A percentile compares a stretch with the other conserved stretches of the same genome.
phyloP scores from a whole-genome alignment of 2,329 filamentous ascomycete species.

The Plenodomus tracheiphilus region DNA sequence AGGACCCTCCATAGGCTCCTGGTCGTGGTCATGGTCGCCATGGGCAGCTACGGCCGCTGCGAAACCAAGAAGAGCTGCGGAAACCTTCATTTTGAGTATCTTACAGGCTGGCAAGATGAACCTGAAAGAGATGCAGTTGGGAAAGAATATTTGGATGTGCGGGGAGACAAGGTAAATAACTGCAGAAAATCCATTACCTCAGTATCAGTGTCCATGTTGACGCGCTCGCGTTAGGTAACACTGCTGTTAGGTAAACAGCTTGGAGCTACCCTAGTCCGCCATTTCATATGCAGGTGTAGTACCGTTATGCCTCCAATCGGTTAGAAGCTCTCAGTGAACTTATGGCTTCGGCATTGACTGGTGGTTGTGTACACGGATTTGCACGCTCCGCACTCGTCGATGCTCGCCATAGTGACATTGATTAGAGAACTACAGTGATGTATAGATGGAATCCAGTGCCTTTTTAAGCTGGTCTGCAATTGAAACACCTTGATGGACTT shows the following conservation, averaged over 20 bases:
- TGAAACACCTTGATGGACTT: constrained; percentile 19
- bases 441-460: neutral
- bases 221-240: constrained; percentile 39
- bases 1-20: constrained; percentile 68
- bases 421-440: neutral
- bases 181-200: constrained; percentile 14
- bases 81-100: constrained; percentile 32
- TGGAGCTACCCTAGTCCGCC: constrained; percentile 31
- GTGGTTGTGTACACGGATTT: neutral
- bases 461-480: neutral
- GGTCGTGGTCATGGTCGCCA: constrained; percentile 58
- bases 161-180: constrained; percentile 27
- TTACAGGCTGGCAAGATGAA: constrained; percentile 2
- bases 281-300: constrained; percentile 27
- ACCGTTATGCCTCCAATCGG: constrained; percentile 22
- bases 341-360: constrained; percentile 10
- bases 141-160: constrained; percentile 2
- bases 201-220: constrained; percentile 33
- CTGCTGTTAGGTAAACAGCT: constrained; percentile 41
- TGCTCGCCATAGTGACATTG: neutral
- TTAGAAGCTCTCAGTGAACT: constrained; percentile 14
- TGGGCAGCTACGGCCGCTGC: constrained; percentile 62
- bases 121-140: constrained; percentile 1
- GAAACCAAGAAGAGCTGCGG: constrained; percentile 36
- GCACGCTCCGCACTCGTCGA: neutral